Percentiles rank a stretch among this genome's conserved stretches.
Conservation (phyloP, 1,284 basidiomycete genomes). For the Farysia itapuensis region DNA sequence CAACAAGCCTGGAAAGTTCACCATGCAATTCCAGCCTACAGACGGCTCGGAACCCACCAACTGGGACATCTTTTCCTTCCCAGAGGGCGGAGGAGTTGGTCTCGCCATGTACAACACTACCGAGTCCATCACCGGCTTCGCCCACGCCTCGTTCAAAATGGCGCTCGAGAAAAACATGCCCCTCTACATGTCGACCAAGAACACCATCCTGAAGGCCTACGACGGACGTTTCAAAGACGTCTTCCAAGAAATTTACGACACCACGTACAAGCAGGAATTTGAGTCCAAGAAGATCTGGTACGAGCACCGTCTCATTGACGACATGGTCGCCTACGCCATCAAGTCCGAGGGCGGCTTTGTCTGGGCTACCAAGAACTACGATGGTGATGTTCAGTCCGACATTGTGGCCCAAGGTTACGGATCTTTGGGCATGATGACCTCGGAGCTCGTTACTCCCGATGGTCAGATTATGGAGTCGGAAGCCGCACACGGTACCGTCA, state of each 20-base stretch:
- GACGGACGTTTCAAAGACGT: slow-evolving; percentile 99
- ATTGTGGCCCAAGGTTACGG: slow-evolving; percentile 72
- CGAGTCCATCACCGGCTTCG: slow-evolving; percentile 86
- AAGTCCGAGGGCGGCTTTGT: slow-evolving; percentile 96
- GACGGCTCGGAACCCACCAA: slow-evolving; percentile 42
- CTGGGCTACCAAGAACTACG: slow-evolving; percentile 69
- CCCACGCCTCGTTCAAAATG: slow-evolving; percentile 98
- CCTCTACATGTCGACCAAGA: slow-evolving; percentile 63
- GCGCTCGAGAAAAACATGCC: slow-evolving; percentile 93
- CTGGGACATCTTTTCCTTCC: slow-evolving; percentile 54
- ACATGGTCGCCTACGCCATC: slow-evolving; percentile 83
- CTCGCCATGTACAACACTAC: slow-evolving; percentile 63
- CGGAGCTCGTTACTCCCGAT: slow-evolving; percentile 92
- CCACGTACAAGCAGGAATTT: slow-evolving; percentile 78
- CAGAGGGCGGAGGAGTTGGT: slow-evolving; percentile 52
- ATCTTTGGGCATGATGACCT: slow-evolving; percentile 95
- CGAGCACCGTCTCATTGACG: slow-evolving; percentile 79
- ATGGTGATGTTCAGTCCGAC: slow-evolving; percentile 49
- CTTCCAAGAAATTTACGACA: slow-evolving; percentile 90
- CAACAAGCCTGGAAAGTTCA: slow-evolving; percentile 53
- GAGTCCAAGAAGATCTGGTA: slow-evolving; percentile 86
- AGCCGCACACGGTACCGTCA: slow-evolving; percentile 68
- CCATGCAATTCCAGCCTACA: slow-evolving; percentile 48
- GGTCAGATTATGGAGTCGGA: slow-evolving; percentile 77
- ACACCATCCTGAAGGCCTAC: slow-evolving; percentile 60